phyloP scores from a whole-genome alignment of 805 yeast genomes.

The Lipomyces chichibuensis region DNA sequence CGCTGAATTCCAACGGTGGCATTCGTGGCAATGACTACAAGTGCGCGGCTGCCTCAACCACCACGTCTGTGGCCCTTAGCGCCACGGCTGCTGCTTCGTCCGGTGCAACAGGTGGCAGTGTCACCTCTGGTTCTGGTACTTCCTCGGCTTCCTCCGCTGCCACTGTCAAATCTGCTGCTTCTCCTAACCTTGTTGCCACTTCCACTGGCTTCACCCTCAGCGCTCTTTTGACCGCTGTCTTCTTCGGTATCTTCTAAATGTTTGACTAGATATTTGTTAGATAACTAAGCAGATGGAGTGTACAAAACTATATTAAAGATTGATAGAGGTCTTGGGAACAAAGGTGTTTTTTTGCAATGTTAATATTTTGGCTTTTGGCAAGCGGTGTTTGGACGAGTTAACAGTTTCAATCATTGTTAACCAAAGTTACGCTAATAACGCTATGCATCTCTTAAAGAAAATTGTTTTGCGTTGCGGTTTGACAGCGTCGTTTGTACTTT shows the following conservation, averaged over 20 bases:
- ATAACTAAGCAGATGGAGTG: neutral
- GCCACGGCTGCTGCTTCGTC: constrained; percentile 31
- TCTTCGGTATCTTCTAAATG: constrained; percentile 35
- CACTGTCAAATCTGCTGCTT: constrained; percentile 43
- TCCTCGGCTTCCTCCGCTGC: constrained; percentile 49
- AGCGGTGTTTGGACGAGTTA: neutral
- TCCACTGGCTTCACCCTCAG: constrained; percentile 40
- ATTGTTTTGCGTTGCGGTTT: neutral
- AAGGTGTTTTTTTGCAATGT: neutral
- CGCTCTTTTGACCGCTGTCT: constrained; percentile 38
- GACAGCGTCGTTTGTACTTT: constrained; percentile 1
- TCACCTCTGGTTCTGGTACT: constrained; percentile 46
- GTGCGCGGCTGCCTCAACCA: constrained; percentile 65
- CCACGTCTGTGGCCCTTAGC: constrained; percentile 50
- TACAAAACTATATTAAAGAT: neutral
- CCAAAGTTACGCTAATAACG: neutral
- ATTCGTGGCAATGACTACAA: constrained; percentile 88
- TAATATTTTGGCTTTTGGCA: constrained; percentile 1
- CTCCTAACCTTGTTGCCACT: constrained; percentile 43
- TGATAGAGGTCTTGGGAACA: neutral
- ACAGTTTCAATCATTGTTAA: neutral
- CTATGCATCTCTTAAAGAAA: neutral
- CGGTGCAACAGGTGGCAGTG: constrained; percentile 40
- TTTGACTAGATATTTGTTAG: neutral
- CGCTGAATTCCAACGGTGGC: constrained; percentile 72